Percentiles rank a stretch among this genome's conserved stretches.
These are phyloP conservation scores for Podospora pseudocomata DNA, from an alignment of 495 filamentous ascomycete genomes.

Conservation along the genomic window DNA sequence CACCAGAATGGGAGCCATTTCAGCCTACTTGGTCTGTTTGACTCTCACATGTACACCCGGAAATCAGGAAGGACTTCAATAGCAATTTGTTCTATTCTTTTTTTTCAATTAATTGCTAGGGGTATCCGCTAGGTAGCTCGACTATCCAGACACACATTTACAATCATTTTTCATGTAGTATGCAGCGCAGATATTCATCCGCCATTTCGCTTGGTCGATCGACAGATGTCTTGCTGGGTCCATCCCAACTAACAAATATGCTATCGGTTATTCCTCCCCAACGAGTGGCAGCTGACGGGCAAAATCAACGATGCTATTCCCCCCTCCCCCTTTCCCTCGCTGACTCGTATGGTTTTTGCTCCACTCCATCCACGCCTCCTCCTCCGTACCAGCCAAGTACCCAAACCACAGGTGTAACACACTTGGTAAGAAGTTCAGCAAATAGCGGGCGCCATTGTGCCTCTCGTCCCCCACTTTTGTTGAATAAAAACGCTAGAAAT, in stretches of 20 bases:
- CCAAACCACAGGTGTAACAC: not conserved
- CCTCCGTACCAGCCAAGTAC: not conserved
- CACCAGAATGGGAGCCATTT: too few relatives aligned
- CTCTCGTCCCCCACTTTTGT: not conserved
- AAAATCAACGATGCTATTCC: not conserved
- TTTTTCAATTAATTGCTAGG: too few relatives aligned
- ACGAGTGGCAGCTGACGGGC: too few relatives aligned
- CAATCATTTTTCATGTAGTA: not conserved
- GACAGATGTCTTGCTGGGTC: not conserved
- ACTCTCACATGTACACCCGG: too few relatives aligned
- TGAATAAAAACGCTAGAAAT: not conserved
- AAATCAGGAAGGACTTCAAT: too few relatives aligned
- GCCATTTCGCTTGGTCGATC: too few relatives aligned
- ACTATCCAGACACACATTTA: not conserved
- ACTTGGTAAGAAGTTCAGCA: not conserved
- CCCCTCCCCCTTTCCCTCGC: too few relatives aligned
- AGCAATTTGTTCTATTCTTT: too few relatives aligned
- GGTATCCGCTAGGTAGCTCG: too few relatives aligned
- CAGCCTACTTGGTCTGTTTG: too few relatives aligned
- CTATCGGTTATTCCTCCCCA: not conserved
- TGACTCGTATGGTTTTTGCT: too few relatives aligned
- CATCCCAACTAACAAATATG: not conserved
- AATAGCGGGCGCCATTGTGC: not conserved
- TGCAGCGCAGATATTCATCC: not conserved
- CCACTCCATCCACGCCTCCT: not conserved